Evolutionary conservation across 495 filamentous ascomycete species (phyloP).

Genomic region (Lophium mytilinum): DNA sequence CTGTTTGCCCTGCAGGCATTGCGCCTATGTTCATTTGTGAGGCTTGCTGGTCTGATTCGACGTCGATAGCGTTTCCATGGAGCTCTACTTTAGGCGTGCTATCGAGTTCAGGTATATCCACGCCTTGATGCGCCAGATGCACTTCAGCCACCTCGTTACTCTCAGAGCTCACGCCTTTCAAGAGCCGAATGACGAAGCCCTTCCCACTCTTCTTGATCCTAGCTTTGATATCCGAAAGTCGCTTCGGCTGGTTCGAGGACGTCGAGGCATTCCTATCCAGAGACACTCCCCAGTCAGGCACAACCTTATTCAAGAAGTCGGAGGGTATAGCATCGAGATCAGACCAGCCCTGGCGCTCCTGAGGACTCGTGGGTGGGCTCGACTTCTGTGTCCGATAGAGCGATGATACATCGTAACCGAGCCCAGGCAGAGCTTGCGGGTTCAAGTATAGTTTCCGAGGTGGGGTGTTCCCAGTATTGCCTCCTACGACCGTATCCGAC

Average conservation of each 20-base stretch:
- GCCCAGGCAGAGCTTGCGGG: constrained; percentile 14
- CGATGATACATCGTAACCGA: constrained; percentile 19
- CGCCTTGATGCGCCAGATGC: constrained; percentile 8
- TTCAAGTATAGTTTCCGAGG: constrained; percentile 16
- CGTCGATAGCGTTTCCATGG: neutral
- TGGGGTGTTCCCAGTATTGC: neutral
- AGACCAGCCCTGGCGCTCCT: constrained; percentile 24
- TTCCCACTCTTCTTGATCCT: constrained; percentile 26
- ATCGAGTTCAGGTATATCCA: constrained; percentile 8
- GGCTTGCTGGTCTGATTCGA: neutral
- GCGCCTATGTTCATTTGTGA: neutral
- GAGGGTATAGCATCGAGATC: constrained; percentile 21
- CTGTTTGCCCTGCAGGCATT: neutral
- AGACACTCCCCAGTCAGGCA: constrained; percentile 20
- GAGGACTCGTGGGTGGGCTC: constrained; percentile 18
- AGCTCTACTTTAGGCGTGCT: neutral
- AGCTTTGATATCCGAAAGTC: constrained; percentile 21
- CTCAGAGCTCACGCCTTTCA: constrained; percentile 18
- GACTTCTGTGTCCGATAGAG: constrained; percentile 20
- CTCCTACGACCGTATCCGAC: neutral
- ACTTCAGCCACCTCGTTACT: constrained; percentile 21
- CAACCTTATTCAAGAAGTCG: constrained; percentile 22
- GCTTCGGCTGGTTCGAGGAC: constrained; percentile 11
- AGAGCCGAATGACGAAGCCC: constrained; percentile 20
- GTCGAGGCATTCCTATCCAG: constrained; percentile 15